Conservation (phyloP, 345 rosid species). For the Cochlearia excelsa region DNA sequence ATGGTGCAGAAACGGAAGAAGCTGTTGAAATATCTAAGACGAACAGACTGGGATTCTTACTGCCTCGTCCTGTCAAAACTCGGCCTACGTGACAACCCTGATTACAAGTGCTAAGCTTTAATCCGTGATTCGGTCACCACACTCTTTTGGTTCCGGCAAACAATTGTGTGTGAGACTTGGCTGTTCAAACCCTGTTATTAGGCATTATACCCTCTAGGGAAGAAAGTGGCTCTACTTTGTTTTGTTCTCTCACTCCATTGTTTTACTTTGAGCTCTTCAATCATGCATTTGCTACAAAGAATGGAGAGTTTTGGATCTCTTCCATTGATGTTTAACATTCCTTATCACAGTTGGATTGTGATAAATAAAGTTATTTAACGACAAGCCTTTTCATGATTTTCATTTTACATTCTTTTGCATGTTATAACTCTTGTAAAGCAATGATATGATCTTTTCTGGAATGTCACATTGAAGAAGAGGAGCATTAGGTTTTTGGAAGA, state of each 20-base stretch:
- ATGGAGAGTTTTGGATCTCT: slow-evolving; percentile 16
- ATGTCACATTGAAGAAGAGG: slow-evolving; percentile 25
- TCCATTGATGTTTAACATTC: slow-evolving; percentile 7
- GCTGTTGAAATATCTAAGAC: slow-evolving; percentile 75
- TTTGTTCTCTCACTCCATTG: slow-evolving; percentile 16
- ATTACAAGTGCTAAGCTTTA: slow-evolving; percentile 44
- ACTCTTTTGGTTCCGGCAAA: slow-evolving; percentile 19
- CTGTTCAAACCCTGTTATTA: slow-evolving; percentile 16
- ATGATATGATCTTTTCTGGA: slow-evolving; percentile 4
- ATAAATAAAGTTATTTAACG: slow-evolving; percentile 24
- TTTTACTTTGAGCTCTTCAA: slow-evolving; percentile 11
- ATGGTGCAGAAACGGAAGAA: slow-evolving; percentile 86
- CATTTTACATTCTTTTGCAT: slow-evolving; percentile 1
- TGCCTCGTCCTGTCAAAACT: slow-evolving; percentile 66
- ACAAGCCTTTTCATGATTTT: slow-evolving; percentile 1
- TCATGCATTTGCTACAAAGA: slow-evolving; percentile 13
- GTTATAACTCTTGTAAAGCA: slow-evolving; percentile 14
- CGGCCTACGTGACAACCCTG: slow-evolving; percentile 80
- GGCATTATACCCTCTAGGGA: slow-evolving; percentile 19
- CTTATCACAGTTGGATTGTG: slow-evolving; percentile 3
- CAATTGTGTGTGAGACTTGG: slow-evolving; percentile 23
- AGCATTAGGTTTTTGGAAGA: slow-evolving; percentile 25
- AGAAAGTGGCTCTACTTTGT: slow-evolving; percentile 6
- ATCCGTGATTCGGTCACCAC: not conserved
- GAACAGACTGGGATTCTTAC: slow-evolving; percentile 93